Base-by-base conservation (phyloP, 805 yeast species). In the Lachancea cidri region DNA sequence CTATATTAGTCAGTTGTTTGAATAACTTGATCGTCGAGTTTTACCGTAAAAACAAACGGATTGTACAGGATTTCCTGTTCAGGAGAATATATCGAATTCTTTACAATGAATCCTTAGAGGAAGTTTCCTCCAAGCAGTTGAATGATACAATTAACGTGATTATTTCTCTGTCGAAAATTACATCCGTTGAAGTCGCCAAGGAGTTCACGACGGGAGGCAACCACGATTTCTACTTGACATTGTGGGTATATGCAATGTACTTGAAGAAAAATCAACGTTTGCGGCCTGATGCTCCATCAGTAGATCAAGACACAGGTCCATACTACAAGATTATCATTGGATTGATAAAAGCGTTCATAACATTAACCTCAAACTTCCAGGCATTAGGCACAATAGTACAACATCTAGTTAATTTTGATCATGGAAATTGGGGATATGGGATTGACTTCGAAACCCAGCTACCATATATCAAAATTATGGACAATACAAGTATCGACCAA, bases 71-170 rank as follows among this genome's bases (percentile, higher is more conserved):
- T 57, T 84, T 84, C 51, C 54, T 85, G 2, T 72, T 82, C 43
- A 63, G 62, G 17, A 65, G 53, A 39, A 57, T 83, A 1, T 76
- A 83, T 78, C 33, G 44, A 0, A 59, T 57, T 1, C 61, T 80
- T 29, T 48, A 49, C 32, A 54, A 57, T 15, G 50, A 45, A 2
- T 58, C 57, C 4, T 58, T 57, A 2, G 54, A 68, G 0, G 49
- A 74, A 1, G 70, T 72, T 0, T 39, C 65, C 5, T 83, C 76
- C 37, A 66, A 68, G 15, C 69, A 71, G 3, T 57, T 84, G 15
- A 82, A 83, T 50, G 80, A 83, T 56, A 66, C 70, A 4, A 66
- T 84, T 17, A 83, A 83, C 57, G 86, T 82, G 0, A 49, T 82
- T n/a, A 58, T 83, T 1, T 79, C 91, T 0, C 50, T 86, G 7